These are phyloP conservation scores for Rhodotorula sp. DNA, from an alignment of 1,284 basidiomycete species.

Conservation along the genomic window DNA sequence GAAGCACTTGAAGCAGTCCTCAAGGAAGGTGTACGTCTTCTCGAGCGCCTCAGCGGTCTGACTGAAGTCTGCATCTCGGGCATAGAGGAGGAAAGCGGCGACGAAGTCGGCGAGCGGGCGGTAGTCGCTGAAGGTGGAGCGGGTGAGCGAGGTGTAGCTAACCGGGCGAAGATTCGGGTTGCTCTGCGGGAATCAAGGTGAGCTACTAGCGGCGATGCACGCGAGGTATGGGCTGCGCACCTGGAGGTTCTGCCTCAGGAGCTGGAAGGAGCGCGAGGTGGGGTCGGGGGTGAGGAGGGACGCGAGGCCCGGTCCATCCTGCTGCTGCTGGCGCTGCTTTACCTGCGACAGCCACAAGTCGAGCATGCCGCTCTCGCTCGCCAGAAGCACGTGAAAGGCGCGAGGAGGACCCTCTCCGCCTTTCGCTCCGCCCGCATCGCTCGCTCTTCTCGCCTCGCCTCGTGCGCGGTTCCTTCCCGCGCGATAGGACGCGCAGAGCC, in stretches of 20 bases:
- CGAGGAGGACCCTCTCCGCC: background rate
- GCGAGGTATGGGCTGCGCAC: background rate
- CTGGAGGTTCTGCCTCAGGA: conserved; percentile 13
- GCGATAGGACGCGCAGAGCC: background rate
- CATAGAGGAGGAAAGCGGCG: conserved; percentile 41
- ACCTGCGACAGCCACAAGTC: conserved; percentile 17
- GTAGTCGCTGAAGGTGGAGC: conserved; percentile 31
- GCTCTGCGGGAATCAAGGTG: background rate
- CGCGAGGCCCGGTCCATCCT: conserved; percentile 2
- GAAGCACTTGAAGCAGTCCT: conserved; percentile 41
- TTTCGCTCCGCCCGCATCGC: background rate
- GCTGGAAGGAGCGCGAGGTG: background rate
- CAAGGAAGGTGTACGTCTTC: conserved; percentile 28
- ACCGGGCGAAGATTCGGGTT: conserved; percentile 15
- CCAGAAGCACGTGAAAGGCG: background rate
- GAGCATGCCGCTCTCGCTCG: background rate
- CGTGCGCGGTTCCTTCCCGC: no score
- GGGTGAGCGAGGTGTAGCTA: conserved; percentile 28
- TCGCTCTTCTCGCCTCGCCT: background rate
- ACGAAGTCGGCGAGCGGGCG: conserved; percentile 41
- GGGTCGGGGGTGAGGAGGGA: conserved; percentile 12
- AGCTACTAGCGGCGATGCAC: background rate
- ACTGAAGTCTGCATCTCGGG: conserved; percentile 24
- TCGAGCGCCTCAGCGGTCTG: background rate
- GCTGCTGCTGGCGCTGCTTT: background rate